Evolutionary conservation across 371 early-diverging fungal genomes (phyloP), one percentile per base, ranked within the genome.

Genomic region (Mortierella sp.): DNA sequence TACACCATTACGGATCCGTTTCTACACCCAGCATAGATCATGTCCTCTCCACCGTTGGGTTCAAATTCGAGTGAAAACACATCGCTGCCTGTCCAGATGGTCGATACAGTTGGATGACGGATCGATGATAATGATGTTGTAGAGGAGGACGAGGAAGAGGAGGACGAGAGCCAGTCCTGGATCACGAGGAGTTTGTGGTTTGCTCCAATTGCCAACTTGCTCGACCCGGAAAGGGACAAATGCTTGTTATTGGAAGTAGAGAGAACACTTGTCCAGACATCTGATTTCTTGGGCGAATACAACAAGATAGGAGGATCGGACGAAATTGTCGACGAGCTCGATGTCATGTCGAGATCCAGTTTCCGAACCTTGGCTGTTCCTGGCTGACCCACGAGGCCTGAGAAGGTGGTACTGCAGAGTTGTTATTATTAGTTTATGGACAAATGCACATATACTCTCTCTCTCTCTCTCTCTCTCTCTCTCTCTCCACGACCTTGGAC

Each of bases 11-110:
- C 71, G 16, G 30, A 25, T 16, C 80, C 80, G 23, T 80, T 74
- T 62, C 80, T 70, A 26, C 80, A 80, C 11, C 80, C 80, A 15
- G 70, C 70, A 64, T 80, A 80, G n/a, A 80, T 61, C 48, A 74
- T 18, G 18, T 70, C 64, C 7, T 60, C 51, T 16, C 23, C 19
- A 14, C 62, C 63, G 0, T 47, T 47, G 29, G 70, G 71, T 18
- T 80, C 71, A 30, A 80, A 67, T 4, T 62, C 70, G 1, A 74
- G 44, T 16, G 80, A 66, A 55, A 80, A 80, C 37, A 80, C 72
- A 21, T 80, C 80, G 45, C 80, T 80, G 7, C 74, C 80, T 1
- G 69, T 72, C 70, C 68, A 70, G 19, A 73, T 53, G 1, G 43
- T 45, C n/a, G 37, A 48, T 11, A 19, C 19, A 2, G 2, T 9